A percentile compares a stretch with the other conserved stretches of the same genome.
Conservation (phyloP, 2,329 filamentous ascomycete species). For the Cylindrodendrum hubeiense region DNA sequence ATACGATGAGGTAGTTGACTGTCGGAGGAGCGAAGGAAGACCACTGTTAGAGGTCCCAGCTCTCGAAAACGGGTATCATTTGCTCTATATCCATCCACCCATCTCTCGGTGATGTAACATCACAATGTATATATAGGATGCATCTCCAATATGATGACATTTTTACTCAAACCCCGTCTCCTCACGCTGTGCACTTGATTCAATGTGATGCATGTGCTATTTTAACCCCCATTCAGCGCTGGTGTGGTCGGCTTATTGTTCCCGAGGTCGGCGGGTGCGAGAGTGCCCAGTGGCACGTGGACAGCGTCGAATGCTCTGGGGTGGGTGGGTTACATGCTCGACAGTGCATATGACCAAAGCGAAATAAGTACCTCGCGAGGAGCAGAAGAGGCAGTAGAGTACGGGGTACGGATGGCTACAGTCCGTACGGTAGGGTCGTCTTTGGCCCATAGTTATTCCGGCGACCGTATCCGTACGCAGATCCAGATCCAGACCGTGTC, state of each 20-base stretch:
- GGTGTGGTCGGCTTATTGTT: background rate
- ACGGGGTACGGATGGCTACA: too few species aligned
- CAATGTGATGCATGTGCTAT: background rate
- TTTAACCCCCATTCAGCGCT: background rate
- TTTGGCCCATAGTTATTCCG: too few species aligned
- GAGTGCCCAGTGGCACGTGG: background rate
- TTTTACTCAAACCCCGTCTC: background rate
- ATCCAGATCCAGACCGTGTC: constrained; percentile 16
- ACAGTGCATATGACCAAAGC: background rate
- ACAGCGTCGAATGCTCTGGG: background rate
- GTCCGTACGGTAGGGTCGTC: too few species aligned
- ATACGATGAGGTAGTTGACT: background rate
- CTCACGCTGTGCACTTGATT: too few species aligned
- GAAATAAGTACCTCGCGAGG: too few species aligned
- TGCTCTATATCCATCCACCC: constrained; percentile 11
- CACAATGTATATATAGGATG: constrained; percentile 11
- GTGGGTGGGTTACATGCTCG: background rate
- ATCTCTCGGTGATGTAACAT: constrained; percentile 19
- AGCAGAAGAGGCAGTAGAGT: too few species aligned
- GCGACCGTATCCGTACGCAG: background rate
- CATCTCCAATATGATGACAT: background rate
- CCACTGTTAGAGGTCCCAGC: background rate
- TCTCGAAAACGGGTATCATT: constrained; percentile 15
- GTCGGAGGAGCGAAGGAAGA: background rate
- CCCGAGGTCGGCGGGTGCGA: background rate